Evolutionary conservation across 2,329 filamentous ascomycete genomes (phyloP), one percentile per base, ranked within the genome.

Genomic region (Beauveria varroae): DNA sequence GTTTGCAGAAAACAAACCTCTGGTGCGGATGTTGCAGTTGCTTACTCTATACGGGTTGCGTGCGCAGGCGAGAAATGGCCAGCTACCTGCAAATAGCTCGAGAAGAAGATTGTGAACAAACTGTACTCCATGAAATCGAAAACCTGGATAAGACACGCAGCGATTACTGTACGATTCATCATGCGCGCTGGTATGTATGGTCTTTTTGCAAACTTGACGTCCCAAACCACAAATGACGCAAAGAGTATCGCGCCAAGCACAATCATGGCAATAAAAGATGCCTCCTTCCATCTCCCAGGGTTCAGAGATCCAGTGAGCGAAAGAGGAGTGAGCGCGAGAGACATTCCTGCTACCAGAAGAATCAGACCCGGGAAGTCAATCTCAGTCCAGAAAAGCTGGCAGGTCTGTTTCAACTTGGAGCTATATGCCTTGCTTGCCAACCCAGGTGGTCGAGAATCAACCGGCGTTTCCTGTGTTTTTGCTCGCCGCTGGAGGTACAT

Each of bases 31-130:
- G 6, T 49, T 9, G 14, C 12, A 2, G 30, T 12, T 12, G 59
- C 68, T 63, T 66, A 72, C 71, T 73, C 71, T 8, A 73, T 76
- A 14, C 75, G 73, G 5, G 73, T 75, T 0, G 75, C 71, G 7
- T 71, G 67, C 0, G 71, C 74, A 0, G 74, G 67, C 3, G 67
- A 69, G 22, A 73, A 76, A 76, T 69, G 68, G 0, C 71, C 73
- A 16, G 73, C 74, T 2, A 76, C 73, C 54, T 75, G 73, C 0
- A 76, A 70, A 47, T 74, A 76, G 49, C 74, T 76, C 0, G 74
- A 72, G 52, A 76, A 76, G 64, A 77, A 76, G 1, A 75, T 67
- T 0, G 72, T 72, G 59, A 76, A 77, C 34, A 73, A 65, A 2
- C 72, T 72, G 55, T 77, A 75, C 14, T 75, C 68, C 34, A 73